Base-by-base conservation (phyloP, 2,329 filamentous ascomycete species). In the Colletotrichum agaves region DNA sequence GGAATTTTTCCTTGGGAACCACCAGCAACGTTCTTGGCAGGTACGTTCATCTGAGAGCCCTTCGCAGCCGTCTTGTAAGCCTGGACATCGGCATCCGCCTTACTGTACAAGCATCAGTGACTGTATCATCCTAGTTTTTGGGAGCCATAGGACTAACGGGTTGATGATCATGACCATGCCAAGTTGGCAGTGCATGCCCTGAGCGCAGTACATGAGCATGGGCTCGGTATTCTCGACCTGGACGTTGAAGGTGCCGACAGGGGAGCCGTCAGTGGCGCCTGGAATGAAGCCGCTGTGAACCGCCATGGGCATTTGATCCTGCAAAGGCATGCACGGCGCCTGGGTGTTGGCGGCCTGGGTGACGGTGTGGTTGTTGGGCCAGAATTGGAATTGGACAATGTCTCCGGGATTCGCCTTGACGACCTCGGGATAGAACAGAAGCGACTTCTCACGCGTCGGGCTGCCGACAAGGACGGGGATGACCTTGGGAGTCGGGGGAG, bases 391-490 rank as follows among this genome's bases (percentile, higher is more conserved):
- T 61, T 79, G 75, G 2, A 83, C 75, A 12, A 79, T 73, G 23
- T 82, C 80, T n/a, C 79, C 79, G 0, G 75, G 72, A 0, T 73
- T 70, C 1, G 78, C 79, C 21, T 53, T 67, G 7, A 81, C 70
- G 2, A 73, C 61, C 41, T 81, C 81, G 0, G 79, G 79, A 5
- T 80, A 74, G 50, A 80, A 81, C 65, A 80, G 84, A 61, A 91
- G 79, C 10, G 64, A 67, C 41, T 67, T 67, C 57, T 81, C 81
- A 71, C 84, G 82, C 73, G 86, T 86, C 69, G 83, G 79, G 19
- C 64, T 67, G 69, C 87, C 86, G 61, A 93, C 91, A 69, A 87
- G 85, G 61, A 93, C 87, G 63, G 64, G 61, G 23, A 67, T 64
- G 17, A 67, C 64, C 52, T 74, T 67, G 6, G 64, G 64, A 7